Evolutionary conservation across 192 early-diverging fungal genomes (phyloP).

Genomic region (Backusella tuberculispora): DNA sequence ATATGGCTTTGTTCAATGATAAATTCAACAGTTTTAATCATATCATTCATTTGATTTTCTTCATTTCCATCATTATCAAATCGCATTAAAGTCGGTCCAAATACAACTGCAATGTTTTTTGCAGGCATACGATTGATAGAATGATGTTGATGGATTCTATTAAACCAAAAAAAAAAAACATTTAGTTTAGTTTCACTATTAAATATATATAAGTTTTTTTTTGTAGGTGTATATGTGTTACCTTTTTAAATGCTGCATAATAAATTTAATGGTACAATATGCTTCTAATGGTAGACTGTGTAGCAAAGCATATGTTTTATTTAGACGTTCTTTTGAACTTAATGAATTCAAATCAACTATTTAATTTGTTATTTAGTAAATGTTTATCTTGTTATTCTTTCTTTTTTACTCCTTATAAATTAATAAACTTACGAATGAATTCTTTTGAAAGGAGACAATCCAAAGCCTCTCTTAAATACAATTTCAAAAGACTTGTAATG

Average conservation of each 20-base stretch:
- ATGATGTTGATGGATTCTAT: conserved; percentile 16
- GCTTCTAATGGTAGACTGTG: conserved; percentile 60
- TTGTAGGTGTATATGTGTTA: conserved; percentile 8
- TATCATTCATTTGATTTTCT: conserved; percentile 71
- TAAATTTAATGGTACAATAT: conserved; percentile 60
- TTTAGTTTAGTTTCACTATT: not conserved
- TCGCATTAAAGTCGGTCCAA: conserved; percentile 85
- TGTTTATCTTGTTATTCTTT: not conserved
- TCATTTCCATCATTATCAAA: conserved; percentile 60
- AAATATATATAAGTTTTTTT: not conserved
- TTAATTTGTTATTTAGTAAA: not conserved
- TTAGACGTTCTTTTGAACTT: conserved; percentile 8
- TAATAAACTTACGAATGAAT: conserved; percentile 9
- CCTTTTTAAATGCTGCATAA: conserved; percentile 69
- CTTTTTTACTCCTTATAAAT: not conserved
- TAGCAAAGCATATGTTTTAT: conserved; percentile 23
- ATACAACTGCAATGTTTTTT: conserved; percentile 91
- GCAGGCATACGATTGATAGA: conserved; percentile 84
- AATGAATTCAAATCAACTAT: not conserved
- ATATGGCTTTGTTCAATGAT: conserved; percentile 60
- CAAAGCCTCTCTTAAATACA: conserved; percentile 73
- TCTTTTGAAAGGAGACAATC: conserved; percentile 62
- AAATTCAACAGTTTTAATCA: conserved; percentile 70
- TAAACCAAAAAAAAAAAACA: not conserved
- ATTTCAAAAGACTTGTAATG: conserved; percentile 74